phyloP scores from a whole-genome alignment of 345 rosid species.

The Laguncularia racemosa region DNA sequence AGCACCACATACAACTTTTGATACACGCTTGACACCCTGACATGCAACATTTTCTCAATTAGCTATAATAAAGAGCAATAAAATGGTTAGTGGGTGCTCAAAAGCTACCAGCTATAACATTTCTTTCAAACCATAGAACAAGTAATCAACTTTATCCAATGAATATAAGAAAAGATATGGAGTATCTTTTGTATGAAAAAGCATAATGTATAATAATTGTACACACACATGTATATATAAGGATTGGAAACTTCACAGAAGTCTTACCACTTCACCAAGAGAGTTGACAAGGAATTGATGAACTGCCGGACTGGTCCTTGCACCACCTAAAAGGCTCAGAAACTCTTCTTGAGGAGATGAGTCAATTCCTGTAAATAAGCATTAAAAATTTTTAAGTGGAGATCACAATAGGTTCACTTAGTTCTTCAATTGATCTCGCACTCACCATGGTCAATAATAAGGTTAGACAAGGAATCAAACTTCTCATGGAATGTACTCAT shows the following conservation, averaged over 20 bases:
- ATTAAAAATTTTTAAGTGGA: slow-evolving; percentile 11
- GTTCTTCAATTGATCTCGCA: background rate
- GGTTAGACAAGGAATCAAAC: slow-evolving; percentile 60
- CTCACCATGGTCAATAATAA: slow-evolving; percentile 73
- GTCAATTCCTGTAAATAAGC: slow-evolving; percentile 53
- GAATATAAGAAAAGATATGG: background rate
- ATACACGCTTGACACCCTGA: slow-evolving; percentile 86
- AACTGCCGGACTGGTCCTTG: slow-evolving; percentile 81
- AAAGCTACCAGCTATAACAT: too few relatives aligned
- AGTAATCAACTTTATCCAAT: too few relatives aligned
- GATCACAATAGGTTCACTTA: slow-evolving; percentile 6
- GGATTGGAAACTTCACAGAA: slow-evolving; percentile 1
- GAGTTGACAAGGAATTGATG: slow-evolving; percentile 87
- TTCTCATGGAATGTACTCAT: slow-evolving; percentile 69
- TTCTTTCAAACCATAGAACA: too few relatives aligned
- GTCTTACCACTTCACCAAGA: slow-evolving; percentile 74
- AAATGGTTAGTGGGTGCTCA: too few relatives aligned
- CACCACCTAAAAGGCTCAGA: slow-evolving; percentile 86
- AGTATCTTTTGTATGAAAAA: slow-evolving; percentile 8
- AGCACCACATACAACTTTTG: slow-evolving; percentile 74
- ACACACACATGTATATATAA: slow-evolving; percentile 10
- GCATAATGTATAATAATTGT: slow-evolving; percentile 4
- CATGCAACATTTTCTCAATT: slow-evolving; percentile 1
- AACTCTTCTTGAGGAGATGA: slow-evolving; percentile 93
- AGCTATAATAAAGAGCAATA: too few relatives aligned